phyloP scores from a whole-genome alignment of 2,329 filamentous ascomycete genomes.

The Aspergillus sp. region DNA sequence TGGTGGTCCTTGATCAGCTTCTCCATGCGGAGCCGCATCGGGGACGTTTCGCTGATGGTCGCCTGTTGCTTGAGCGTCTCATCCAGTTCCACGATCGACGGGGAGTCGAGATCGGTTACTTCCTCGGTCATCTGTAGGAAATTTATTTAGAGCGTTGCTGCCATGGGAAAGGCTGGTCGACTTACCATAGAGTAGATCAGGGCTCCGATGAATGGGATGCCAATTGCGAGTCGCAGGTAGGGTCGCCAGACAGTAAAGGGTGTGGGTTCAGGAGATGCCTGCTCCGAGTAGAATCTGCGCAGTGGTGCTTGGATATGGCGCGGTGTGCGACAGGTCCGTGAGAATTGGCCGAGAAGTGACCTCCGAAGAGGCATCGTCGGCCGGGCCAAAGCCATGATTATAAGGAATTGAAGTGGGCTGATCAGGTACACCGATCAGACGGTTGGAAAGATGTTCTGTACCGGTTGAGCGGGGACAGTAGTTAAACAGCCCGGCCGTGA shows the following conservation, averaged over 20 bases:
- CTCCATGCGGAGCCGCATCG: conserved; percentile 98
- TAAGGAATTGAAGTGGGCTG: conserved; percentile 14
- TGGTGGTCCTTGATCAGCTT: conserved; percentile 93
- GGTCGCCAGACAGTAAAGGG: conserved; percentile 43
- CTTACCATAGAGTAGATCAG: conserved; percentile 54
- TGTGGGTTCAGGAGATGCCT: conserved; percentile 21
- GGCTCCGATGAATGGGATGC: conserved; percentile 48
- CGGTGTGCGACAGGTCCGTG: conserved; percentile 21
- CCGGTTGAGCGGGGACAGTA: no score
- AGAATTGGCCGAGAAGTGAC: conserved; percentile 26
- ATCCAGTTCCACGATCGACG: conserved; percentile 82
- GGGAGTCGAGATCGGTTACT: conserved; percentile 38
- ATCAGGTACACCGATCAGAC: conserved; percentile 15
- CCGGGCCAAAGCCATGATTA: conserved; percentile 32
- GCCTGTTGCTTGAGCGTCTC: conserved; percentile 75
- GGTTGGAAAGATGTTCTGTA: background rate
- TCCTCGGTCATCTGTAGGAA: conserved; percentile 34
- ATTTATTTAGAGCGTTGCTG: conserved; percentile 6
- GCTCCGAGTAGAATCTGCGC: conserved; percentile 27
- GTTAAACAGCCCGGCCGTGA: no score
- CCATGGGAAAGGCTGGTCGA: background rate
- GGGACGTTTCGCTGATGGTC: conserved; percentile 72
- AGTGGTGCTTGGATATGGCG: conserved; percentile 18
- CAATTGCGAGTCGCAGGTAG: conserved; percentile 49
- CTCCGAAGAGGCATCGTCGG: conserved; percentile 34